phyloP scores from a whole-genome alignment of 2,329 filamentous ascomycete genomes.

The Botryotinia globosa region DNA sequence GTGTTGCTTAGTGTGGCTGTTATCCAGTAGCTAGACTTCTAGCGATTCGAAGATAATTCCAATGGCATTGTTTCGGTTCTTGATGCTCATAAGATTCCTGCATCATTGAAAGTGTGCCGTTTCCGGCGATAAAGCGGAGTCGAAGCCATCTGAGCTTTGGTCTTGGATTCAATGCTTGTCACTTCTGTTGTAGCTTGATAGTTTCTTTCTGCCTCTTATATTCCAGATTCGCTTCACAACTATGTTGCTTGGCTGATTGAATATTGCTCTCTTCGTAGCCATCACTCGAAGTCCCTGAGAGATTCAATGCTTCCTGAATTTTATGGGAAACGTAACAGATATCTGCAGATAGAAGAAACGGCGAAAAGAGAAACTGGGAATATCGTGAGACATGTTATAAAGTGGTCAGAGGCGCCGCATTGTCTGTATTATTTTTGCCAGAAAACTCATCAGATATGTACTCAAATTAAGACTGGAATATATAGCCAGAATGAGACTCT shows the following conservation, averaged over 20 bases:
- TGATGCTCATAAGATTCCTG: neutral
- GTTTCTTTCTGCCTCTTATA: too few species aligned
- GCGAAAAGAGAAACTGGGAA: neutral
- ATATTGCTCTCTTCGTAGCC: neutral
- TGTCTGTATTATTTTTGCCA: neutral
- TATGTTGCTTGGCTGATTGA: rapidly evolving
- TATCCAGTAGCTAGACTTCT: too few species aligned
- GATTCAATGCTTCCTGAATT: neutral
- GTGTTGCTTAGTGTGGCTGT: neutral
- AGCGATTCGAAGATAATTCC: neutral
- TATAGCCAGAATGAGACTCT: neutral
- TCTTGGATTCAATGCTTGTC: neutral
- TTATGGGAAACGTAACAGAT: neutral
- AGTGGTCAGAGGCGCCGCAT: neutral
- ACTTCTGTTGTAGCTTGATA: too few species aligned
- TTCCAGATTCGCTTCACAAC: too few species aligned
- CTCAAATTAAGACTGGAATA: rapidly evolving
- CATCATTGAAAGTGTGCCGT: neutral
- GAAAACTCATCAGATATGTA: neutral
- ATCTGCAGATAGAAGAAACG: neutral
- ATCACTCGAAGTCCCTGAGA: neutral
- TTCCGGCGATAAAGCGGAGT: neutral
- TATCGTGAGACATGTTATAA: neutral
- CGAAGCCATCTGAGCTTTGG: neutral
- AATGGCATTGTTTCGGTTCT: neutral